Conservation (phyloP, 2,329 filamentous ascomycete genomes). For the Penicillium sp. region DNA sequence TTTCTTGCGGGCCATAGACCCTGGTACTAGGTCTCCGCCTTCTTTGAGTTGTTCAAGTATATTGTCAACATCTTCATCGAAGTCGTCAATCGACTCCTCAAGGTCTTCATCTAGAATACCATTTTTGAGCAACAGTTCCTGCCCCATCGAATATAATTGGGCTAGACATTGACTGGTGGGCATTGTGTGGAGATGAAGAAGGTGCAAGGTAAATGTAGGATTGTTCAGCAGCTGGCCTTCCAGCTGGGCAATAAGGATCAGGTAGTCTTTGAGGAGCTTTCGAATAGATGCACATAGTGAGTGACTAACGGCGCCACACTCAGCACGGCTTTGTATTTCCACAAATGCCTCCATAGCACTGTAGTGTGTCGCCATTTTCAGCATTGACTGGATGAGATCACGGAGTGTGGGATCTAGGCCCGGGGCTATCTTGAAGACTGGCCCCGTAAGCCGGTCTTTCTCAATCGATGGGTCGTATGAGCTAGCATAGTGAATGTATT, state of each 20-base stretch:
- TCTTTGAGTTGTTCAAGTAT: constrained; percentile 87
- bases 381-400: constrained; percentile 81
- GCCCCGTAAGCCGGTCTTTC: constrained; percentile 80
- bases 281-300: constrained; percentile 93
- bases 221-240: constrained; percentile 92
- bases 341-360: constrained; percentile 87
- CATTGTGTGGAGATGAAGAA: constrained; percentile 86
- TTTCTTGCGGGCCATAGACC: constrained; percentile 79
- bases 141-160: constrained; percentile 82
- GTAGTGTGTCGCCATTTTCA: constrained; percentile 93
- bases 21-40: constrained; percentile 75
- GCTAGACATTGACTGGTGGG: constrained; percentile 87
- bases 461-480: constrained; percentile 80
- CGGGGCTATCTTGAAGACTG: constrained; percentile 71
- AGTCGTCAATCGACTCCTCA: constrained; percentile 68
- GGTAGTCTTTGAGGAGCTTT: constrained; percentile 86
- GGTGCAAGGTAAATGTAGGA: constrained; percentile 83
- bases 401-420: constrained; percentile 88
- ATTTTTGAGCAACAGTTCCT: constrained; percentile 85
- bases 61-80: constrained; percentile 77
- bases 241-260: constrained; percentile 86
- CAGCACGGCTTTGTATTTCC: constrained; percentile 86
- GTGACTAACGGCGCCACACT: constrained; percentile 93
- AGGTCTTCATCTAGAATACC: constrained; percentile 74
- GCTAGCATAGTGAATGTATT: constrained; percentile 85